These are phyloP conservation scores for Flaveria brownii DNA, from an alignment of 129 eudicot species.

Conservation along the genomic window DNA sequence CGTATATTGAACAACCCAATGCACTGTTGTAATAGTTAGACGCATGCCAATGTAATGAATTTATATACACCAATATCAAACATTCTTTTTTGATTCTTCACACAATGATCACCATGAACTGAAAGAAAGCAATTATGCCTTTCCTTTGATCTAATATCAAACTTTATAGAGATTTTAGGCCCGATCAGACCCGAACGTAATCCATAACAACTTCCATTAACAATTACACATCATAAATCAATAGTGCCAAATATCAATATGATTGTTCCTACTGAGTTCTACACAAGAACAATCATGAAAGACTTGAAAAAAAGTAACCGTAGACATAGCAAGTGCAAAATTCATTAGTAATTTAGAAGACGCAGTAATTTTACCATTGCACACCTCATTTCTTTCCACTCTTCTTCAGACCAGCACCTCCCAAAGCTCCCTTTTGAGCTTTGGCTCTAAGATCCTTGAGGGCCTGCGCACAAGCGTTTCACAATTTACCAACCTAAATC, in stretches of 20 bases:
- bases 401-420: conserved; percentile 61
- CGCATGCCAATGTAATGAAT: too few relatives aligned
- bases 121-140: too few relatives aligned
- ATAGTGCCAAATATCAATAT: conserved; percentile 9
- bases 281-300: conserved; percentile 2
- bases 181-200: neutral
- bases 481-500: conserved; percentile 11
- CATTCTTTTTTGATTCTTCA: too few relatives aligned
- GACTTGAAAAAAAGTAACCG: neutral
- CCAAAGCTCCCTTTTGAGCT: conserved; percentile 81
- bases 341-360: conserved; percentile 36
- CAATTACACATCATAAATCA: conserved; percentile 11
- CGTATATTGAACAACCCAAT: too few relatives aligned
- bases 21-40: too few relatives aligned
- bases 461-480: conserved; percentile 40
- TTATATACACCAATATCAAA: too few relatives aligned
- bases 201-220: conserved; percentile 5
- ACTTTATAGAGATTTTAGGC: neutral
- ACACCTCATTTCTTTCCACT: conserved; percentile 80
- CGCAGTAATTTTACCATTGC: conserved; percentile 35
- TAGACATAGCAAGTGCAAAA: conserved; percentile 47
- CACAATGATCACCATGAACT: too few relatives aligned
- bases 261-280: neutral
- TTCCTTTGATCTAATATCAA: neutral
- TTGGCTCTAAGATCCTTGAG: conserved; percentile 81